A percentile compares a stretch with the other conserved stretches of the same genome.
Conservation (phyloP, 73 alveolate species). For the Loxodes magnus region DNA sequence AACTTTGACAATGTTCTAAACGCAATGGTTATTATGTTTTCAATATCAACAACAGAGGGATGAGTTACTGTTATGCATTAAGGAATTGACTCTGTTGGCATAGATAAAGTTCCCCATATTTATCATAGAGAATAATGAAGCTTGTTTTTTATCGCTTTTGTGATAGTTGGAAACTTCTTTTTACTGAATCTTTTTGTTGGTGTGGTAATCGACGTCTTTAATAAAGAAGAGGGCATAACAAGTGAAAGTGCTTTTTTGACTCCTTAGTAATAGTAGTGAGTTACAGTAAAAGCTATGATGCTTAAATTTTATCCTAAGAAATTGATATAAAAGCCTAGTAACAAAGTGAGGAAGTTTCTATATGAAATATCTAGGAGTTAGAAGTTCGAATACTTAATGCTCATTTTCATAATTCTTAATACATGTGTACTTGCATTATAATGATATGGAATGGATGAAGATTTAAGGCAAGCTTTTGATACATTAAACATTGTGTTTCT, state of each 20-base stretch:
- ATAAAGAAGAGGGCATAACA: conserved; percentile 22
- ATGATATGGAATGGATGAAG: background rate
- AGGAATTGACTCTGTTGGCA: conserved; percentile 6
- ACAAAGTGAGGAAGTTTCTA: background rate
- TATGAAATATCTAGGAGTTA: background rate
- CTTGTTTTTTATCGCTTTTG: conserved; percentile 24
- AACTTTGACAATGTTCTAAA: conserved; percentile 46
- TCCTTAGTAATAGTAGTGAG: conserved; percentile 43
- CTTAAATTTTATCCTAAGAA: conserved; percentile 12
- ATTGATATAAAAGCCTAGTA: conserved; percentile 5
- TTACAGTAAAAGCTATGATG: conserved; percentile 28
- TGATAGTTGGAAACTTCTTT: conserved; percentile 45
- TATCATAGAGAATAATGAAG: conserved; percentile 36
- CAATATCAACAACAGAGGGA: conserved; percentile 39
- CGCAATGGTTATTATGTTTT: conserved; percentile 52
- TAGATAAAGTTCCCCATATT: conserved; percentile 13
- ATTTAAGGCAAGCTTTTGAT: background rate
- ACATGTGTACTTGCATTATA: background rate
- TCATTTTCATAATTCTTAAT: background rate
- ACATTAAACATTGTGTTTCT: conserved; percentile 5
- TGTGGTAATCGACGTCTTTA: conserved; percentile 45
- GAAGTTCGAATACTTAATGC: conserved; percentile 4
- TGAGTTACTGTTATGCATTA: conserved; percentile 36
- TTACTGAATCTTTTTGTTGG: conserved; percentile 49
- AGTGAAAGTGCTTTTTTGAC: conserved; percentile 31